phyloP scores from a whole-genome alignment of 2,329 filamentous ascomycete genomes.

The Parascedosporium putredinis region DNA sequence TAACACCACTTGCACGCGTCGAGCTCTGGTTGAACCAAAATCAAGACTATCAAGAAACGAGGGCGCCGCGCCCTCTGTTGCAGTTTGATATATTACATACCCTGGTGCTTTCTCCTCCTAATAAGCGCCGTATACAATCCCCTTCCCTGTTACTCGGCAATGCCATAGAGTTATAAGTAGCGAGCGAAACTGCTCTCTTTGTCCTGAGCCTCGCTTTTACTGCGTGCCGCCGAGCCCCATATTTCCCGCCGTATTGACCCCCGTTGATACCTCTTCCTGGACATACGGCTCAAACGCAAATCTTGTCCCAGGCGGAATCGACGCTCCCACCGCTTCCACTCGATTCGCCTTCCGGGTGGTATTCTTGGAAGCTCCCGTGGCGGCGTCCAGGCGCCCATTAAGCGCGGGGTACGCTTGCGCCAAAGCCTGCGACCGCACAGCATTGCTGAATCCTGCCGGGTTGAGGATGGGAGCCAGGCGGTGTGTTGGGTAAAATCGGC shows the following conservation, averaged over 20 bases:
- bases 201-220: neutral
- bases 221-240: neutral
- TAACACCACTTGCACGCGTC: no score
- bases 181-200: neutral
- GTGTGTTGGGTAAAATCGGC: slow-evolving; percentile 49
- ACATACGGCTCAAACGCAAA: slow-evolving; percentile 22
- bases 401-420: slow-evolving; percentile 29
- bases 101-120: no score
- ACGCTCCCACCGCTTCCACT: slow-evolving; percentile 30
- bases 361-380: slow-evolving; percentile 21
- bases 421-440: slow-evolving; percentile 15
- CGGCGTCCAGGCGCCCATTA: slow-evolving; percentile 37
- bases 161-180: no score
- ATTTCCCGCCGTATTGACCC: neutral
- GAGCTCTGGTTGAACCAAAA: no score
- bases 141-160: no score
- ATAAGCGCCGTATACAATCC: no score
- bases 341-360: slow-evolving; percentile 31
- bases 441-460: slow-evolving; percentile 24
- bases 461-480: slow-evolving; percentile 41
- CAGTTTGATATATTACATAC: no score
- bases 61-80: no score
- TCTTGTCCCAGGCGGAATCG: slow-evolving; percentile 20
- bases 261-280: slow-evolving; percentile 19
- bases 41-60: no score